phyloP scores from a whole-genome alignment of 257 asterid species.

The Nicotiana sylvestris region DNA sequence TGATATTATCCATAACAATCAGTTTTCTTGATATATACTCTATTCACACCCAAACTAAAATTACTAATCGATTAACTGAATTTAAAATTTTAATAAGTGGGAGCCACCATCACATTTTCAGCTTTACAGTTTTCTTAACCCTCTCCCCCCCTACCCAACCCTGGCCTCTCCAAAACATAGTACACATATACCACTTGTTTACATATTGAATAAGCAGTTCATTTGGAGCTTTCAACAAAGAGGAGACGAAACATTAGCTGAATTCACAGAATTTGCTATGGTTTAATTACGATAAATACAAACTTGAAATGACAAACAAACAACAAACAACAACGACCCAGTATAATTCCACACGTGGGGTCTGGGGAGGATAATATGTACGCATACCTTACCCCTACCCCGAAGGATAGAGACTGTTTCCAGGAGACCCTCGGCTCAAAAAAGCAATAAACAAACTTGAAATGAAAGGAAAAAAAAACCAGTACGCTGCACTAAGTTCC shows the following conservation, averaged over 20 bases:
- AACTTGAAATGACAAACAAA: too few relatives aligned
- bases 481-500: too few relatives aligned
- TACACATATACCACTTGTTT: too few relatives aligned
- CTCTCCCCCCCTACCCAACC: neutral
- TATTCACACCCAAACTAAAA: neutral
- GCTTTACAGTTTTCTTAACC: neutral
- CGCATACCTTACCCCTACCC: too few relatives aligned
- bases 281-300: too few relatives aligned
- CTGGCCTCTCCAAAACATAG: neutral
- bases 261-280: neutral
- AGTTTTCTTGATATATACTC: neutral
- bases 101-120: neutral
- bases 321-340: too few relatives aligned
- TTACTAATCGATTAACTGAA: neutral
- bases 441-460: too few relatives aligned
- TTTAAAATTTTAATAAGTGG: neutral
- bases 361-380: too few relatives aligned
- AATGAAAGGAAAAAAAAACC: too few relatives aligned
- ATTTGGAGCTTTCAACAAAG: neutral
- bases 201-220: neutral
- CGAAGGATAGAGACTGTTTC: too few relatives aligned
- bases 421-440: too few relatives aligned
- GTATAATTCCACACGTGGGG: too few relatives aligned
- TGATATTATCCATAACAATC: neutral
- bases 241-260: neutral